Evolutionary conservation across 352 stramenopile species (phyloP).

Genomic region (Phytophthora europaea): DNA sequence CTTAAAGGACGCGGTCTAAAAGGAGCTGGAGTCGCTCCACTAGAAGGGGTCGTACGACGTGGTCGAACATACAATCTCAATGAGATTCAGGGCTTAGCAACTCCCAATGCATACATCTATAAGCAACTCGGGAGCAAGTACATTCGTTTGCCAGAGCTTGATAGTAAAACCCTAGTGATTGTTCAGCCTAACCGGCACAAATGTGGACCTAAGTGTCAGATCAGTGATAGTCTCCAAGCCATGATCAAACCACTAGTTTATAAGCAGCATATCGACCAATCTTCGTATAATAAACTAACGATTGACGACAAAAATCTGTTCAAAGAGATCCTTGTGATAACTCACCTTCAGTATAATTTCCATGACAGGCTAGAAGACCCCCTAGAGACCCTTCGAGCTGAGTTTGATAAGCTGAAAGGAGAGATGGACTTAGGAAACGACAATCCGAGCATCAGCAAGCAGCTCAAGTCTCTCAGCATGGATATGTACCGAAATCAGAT

Average conservation of each 20-base stretch:
- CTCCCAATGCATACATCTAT: not conserved
- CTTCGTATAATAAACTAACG: not conserved
- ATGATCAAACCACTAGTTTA: conserved; percentile 14
- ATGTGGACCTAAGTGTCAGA: conserved; percentile 12
- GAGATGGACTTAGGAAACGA: not conserved
- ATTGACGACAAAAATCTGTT: not conserved
- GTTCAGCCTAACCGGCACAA: conserved; percentile 16
- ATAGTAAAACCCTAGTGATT: conserved; percentile 13
- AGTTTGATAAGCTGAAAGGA: conserved; percentile 33
- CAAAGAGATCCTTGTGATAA: not conserved
- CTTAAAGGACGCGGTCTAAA: conserved; percentile 2
- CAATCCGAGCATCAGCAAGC: too few relatives aligned
- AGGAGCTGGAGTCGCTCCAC: not conserved
- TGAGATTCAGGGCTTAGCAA: conserved; percentile 25
- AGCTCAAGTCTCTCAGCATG: not conserved
- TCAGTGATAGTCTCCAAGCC: conserved; percentile 11
- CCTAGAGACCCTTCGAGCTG: not conserved
- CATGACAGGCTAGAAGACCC: conserved; percentile 4
- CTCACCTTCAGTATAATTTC: conserved; percentile 1
- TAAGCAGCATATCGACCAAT: not conserved
- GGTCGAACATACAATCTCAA: conserved; percentile 28
- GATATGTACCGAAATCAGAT: conserved; percentile 37
- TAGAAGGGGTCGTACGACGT: conserved; percentile 10
- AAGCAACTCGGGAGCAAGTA: conserved; percentile 18
- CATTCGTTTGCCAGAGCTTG: conserved; percentile 25